A percentile compares a stretch with the other conserved stretches of the same genome.
Evolutionary conservation across 495 filamentous ascomycete species (phyloP).

Genomic region (Podospora pseudoanserina): DNA sequence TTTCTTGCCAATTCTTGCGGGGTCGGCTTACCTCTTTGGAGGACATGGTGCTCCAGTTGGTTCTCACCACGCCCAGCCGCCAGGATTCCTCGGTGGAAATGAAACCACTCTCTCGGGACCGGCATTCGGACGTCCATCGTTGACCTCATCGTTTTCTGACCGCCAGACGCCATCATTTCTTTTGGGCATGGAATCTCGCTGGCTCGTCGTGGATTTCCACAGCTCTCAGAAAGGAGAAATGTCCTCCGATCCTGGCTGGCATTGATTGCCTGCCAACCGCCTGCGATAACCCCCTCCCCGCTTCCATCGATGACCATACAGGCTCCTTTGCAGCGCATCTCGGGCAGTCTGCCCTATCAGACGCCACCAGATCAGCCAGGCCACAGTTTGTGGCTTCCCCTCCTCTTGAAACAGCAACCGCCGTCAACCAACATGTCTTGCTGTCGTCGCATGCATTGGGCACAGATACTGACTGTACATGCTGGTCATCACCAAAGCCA

Average conservation of each 20-base stretch:
- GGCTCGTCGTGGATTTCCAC: neutral
- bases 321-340: neutral
- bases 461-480: neutral
- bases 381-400: neutral
- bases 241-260: neutral
- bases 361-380: neutral
- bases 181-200: neutral
- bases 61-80: neutral
- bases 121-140: neutral
- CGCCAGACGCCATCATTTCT: neutral
- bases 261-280: neutral
- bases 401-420: neutral
- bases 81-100: neutral
- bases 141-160: neutral
- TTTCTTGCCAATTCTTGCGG: neutral
- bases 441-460: neutral
- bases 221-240: neutral
- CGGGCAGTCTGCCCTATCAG: neutral
- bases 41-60: neutral
- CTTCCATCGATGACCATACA: neutral
- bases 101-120: neutral
- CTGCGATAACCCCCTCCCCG: no score
- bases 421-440: neutral
- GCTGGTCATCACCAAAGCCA: neutral
- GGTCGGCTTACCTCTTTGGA: conserved; percentile 3